Base-by-base conservation (phyloP, 257 asterid species). In the Parsonsia alboflavescens region DNA sequence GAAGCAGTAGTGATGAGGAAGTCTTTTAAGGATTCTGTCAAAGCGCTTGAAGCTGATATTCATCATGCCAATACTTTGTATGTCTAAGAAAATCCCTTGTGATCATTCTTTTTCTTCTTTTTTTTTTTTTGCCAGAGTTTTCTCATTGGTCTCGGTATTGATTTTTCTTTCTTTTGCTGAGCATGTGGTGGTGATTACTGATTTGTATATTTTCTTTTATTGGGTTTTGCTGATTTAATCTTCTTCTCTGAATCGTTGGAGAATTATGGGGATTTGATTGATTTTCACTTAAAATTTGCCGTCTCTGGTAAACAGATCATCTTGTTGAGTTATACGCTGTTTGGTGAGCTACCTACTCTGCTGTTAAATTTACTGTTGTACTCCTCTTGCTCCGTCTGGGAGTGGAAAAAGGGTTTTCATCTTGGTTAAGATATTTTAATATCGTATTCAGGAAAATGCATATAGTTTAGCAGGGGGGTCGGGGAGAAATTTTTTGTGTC, bases 11-110 rank as follows among this genome's bases (percentile, higher is more conserved):
- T 74, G 80, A 89, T 89, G 96, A 87, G 86, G 96, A 91, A 91
- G 86, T 83, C 89, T 80, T 93, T 89, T 73, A 91, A 88, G 83
- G 98, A 93, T 85, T 86, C 96, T 71, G 89, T 91, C 81, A 93
- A 93, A 85, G 89, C 95, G 58, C 97, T 93, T 78, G 89, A 93
- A 91, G 95, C 98, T 83, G 97, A 93, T 86, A 91, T 93, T 80
- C 96, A 91, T 41, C 96, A 89, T 81, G 98, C 97, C 84, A 93
- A 93, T 74, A 88, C 93, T 46, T 81, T 93, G 98, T 91, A 82
- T n/a, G 90, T 75, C 42, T 15, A 0, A 4, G 5, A 53, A 24
- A 63, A 39, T 39, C 70, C 70, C 16, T 39, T 16, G 21, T 39
- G 39, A 19, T 19, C 44, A n/a, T 15, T 50, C 56, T 5, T 0